Conservation (phyloP, 495 filamentous ascomycete species). For the Neurospora sp. region DNA sequence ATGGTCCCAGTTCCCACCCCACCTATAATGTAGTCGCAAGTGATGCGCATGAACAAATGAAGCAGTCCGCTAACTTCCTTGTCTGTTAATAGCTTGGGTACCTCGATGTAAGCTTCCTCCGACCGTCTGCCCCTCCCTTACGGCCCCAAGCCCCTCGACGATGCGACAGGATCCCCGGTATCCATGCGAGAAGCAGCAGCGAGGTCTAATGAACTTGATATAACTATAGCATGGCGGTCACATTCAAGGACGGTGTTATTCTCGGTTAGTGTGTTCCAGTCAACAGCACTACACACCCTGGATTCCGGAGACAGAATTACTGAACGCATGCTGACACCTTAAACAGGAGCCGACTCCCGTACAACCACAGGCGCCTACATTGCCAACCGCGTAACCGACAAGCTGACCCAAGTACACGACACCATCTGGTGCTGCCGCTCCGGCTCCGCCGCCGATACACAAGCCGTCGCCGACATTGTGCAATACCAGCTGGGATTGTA, state of each 20-base stretch:
- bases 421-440: constrained; percentile 99
- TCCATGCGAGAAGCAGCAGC: constrained; percentile 1
- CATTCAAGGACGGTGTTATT: constrained; percentile 96
- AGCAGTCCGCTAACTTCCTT: constrained; percentile 8
- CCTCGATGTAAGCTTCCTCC: constrained; percentile 71
- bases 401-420: constrained; percentile 95
- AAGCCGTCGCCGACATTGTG: constrained; percentile 95
- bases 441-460: constrained; percentile 93
- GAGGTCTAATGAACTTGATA: constrained; percentile 10
- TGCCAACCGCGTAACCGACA: constrained; percentile 97
- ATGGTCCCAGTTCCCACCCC: not conserved
- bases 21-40: not conserved
- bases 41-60: not conserved
- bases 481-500: constrained; percentile 93
- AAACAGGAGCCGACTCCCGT: constrained; percentile 76
- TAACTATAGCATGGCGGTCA: constrained; percentile 68
- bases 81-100: constrained; percentile 60
- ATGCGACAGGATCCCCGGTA: not conserved
- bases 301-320: not conserved
- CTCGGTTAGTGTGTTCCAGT: constrained; percentile 44
- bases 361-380: constrained; percentile 99
- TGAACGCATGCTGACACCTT: not conserved
- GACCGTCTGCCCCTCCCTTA: constrained; percentile 2
- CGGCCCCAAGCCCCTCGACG: constrained; percentile 2
- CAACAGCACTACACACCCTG: not conserved